Percentiles rank a stretch among this genome's conserved stretches.
phyloP scores from a whole-genome alignment of 169 alveolate genomes.

The Prorocentrum cordatum region DNA sequence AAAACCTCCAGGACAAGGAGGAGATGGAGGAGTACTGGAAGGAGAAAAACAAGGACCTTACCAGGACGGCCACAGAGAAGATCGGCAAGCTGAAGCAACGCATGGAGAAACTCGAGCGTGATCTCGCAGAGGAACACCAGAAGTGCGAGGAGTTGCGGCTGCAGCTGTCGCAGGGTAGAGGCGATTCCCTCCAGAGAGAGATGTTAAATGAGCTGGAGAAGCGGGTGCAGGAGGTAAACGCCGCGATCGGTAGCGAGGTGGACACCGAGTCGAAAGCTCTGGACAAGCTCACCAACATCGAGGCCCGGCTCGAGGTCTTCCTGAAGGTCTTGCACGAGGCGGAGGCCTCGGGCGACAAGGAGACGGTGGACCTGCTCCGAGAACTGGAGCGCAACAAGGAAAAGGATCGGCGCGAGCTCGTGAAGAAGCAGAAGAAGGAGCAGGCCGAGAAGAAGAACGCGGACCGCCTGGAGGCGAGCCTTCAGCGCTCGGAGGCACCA shows the following conservation, averaged over 20 bases:
- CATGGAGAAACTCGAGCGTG: not conserved
- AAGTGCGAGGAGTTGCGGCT: too few relatives aligned
- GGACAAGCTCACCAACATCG: not conserved
- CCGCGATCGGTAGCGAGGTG: not conserved
- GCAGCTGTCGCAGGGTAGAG: not conserved
- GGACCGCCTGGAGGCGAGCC: slow-evolving; percentile 9
- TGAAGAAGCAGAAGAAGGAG: slow-evolving; percentile 7
- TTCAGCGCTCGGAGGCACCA: slow-evolving; percentile 69
- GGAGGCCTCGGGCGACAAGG: slow-evolving; percentile 67
- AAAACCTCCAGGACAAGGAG: slow-evolving; percentile 72
- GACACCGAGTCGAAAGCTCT: not conserved
- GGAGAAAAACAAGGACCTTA: not conserved
- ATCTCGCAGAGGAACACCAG: not conserved
- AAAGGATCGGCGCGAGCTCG: not conserved
- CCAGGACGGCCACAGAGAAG: not conserved
- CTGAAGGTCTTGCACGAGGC: not conserved
- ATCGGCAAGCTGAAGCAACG: not conserved
- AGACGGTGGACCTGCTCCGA: slow-evolving; percentile 74
- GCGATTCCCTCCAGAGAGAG: too few relatives aligned
- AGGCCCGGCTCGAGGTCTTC: not conserved
- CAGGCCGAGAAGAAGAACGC: slow-evolving; percentile 42
- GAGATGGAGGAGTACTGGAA: slow-evolving; percentile 5
- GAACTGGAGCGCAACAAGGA: slow-evolving; percentile 70
- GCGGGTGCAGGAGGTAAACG: not conserved
- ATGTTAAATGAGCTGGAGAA: too few relatives aligned